phyloP scores from a whole-genome alignment of 805 yeast species.

The Jamesozyma rosinii region DNA sequence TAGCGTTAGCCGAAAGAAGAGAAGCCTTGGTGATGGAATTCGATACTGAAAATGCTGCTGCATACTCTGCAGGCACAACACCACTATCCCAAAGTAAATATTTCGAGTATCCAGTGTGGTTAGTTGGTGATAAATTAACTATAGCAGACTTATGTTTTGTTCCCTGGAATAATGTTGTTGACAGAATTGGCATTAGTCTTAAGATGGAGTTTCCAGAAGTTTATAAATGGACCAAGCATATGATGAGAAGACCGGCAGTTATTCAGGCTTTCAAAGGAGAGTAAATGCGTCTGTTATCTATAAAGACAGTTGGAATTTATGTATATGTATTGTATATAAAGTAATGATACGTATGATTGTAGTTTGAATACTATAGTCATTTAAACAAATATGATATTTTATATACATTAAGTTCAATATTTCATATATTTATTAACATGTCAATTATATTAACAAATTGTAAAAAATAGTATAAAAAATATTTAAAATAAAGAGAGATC shows the following conservation, averaged over 20 bases:
- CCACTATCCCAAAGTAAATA: constrained; percentile 77
- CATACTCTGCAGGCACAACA: constrained; percentile 80
- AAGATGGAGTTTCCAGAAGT: constrained; percentile 89
- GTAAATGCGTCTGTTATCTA: constrained; percentile 8
- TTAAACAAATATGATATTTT: too few relatives aligned
- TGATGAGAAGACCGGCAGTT: constrained; percentile 93
- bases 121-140: constrained; percentile 75
- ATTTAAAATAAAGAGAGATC: too few relatives aligned
- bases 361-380: too few relatives aligned
- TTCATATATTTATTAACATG: too few relatives aligned
- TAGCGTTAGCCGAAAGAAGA: constrained; percentile 88
- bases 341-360: too few relatives aligned
- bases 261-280: constrained; percentile 77
- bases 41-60: constrained; percentile 78
- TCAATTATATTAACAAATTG: too few relatives aligned
- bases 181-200: constrained; percentile 80
- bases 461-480: too few relatives aligned
- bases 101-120: constrained; percentile 90
- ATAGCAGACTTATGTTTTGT: constrained; percentile 89
- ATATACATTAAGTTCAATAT: too few relatives aligned
- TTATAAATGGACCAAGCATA: constrained; percentile 87
- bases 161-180: constrained; percentile 95
- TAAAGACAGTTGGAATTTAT: too few relatives aligned
- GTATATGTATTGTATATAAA: too few relatives aligned
- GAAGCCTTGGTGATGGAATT: constrained; percentile 84